phyloP scores from a whole-genome alignment of 768 basidiomycete genomes.

The Boletellus sp. region DNA sequence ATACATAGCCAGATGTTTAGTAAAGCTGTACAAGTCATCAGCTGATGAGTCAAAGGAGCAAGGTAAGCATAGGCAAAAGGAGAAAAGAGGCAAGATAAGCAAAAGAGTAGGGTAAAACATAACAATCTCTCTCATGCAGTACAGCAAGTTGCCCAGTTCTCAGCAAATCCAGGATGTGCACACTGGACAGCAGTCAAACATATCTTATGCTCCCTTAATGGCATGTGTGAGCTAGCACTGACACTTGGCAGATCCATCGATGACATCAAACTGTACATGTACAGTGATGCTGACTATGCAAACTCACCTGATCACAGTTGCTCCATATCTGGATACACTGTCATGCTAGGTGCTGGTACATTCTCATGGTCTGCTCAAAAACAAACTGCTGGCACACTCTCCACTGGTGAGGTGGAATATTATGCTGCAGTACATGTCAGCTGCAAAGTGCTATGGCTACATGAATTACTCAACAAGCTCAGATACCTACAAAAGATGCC shows the following conservation, averaged over 20 bases:
- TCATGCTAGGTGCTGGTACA: conserved; percentile 18
- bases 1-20: too few relatives aligned
- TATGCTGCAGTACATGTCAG: conserved; percentile 33
- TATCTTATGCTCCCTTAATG: conserved; percentile 12
- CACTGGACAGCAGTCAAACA: conserved; percentile 1
- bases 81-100: too few relatives aligned
- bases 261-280: background rate
- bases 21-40: too few relatives aligned
- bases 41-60: too few relatives aligned
- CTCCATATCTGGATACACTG: conserved; percentile 22
- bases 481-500: background rate
- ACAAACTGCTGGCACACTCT: conserved; percentile 39
- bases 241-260: conserved; percentile 6
- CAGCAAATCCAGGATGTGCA: background rate
- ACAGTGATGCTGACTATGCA: background rate
- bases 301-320: conserved; percentile 12
- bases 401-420: conserved; percentile 44
- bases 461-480: conserved; percentile 18
- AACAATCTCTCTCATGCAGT: too few relatives aligned
- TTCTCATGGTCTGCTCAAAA: conserved; percentile 33
- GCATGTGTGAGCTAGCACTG: background rate
- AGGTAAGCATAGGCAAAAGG: too few relatives aligned
- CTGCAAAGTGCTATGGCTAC: conserved; percentile 37
- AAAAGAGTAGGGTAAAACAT: too few relatives aligned
- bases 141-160: background rate